Percentiles rank a stretch among this genome's conserved stretches.
phyloP scores from a whole-genome alignment of 257 asterid species.

The Haberlea rhodopensis region DNA sequence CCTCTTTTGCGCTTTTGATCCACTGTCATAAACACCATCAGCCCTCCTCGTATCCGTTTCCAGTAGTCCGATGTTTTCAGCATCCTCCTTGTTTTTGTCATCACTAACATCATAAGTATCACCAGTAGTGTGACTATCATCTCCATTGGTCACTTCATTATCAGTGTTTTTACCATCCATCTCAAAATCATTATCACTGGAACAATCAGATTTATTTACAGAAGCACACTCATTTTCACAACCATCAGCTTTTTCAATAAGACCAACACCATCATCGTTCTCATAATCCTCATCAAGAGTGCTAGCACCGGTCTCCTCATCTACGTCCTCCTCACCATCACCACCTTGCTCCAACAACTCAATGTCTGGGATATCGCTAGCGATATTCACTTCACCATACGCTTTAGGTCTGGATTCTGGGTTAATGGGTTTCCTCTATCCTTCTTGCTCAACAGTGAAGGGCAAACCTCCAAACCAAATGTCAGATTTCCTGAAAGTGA shows the following conservation, averaged over 20 bases:
- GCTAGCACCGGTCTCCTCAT: conserved; percentile 29
- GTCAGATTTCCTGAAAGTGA: conserved; percentile 19
- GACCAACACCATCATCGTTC: conserved; percentile 37
- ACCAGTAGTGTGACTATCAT: conserved; percentile 23
- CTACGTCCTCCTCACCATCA: conserved; percentile 45
- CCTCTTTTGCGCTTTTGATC: too few relatives aligned
- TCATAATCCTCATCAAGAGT: conserved; percentile 33
- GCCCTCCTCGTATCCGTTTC: conserved; percentile 23
- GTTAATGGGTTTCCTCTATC: conserved; percentile 77
- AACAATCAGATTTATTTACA: conserved; percentile 38
- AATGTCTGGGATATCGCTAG: conserved; percentile 61
- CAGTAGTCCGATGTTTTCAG: conserved; percentile 31
- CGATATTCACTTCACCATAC: conserved; percentile 73
- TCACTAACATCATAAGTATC: conserved; percentile 35
- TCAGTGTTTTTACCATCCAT: conserved; percentile 32
- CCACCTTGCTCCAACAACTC: conserved; percentile 52
- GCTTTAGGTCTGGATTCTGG: conserved; percentile 83
- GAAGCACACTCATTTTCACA: conserved; percentile 35
- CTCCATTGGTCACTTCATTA: conserved; percentile 36
- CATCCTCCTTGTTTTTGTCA: conserved; percentile 30
- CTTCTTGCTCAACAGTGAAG: conserved; percentile 81
- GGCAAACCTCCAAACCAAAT: conserved; percentile 65
- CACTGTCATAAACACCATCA: conserved; percentile 37
- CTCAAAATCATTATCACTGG: conserved; percentile 38
- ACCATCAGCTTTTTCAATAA: conserved; percentile 31